Conservation (phyloP, 805 yeast genomes). For the Soucietia sequanensis region DNA sequence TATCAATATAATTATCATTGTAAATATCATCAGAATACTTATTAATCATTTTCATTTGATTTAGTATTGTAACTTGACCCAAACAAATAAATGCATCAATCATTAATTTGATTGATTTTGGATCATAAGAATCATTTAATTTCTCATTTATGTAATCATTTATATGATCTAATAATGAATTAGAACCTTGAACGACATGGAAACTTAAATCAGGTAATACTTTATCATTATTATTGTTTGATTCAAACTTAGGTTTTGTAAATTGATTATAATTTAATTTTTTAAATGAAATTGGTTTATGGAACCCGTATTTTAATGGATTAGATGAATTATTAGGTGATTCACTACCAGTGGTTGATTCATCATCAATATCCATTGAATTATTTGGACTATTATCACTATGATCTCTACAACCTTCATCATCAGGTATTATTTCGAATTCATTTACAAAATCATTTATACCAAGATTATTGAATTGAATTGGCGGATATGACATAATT, state of each 20-base stretch:
- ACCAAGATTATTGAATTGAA: constrained; percentile 19
- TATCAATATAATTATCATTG: constrained; percentile 3
- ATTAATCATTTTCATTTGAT: constrained; percentile 7
- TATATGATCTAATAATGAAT: constrained; percentile 8
- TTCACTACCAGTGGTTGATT: not conserved
- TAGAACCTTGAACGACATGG: constrained; percentile 7
- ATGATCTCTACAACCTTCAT: too few relatives aligned
- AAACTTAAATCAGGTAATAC: constrained; percentile 4
- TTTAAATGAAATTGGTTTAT: constrained; percentile 5
- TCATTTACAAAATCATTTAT: constrained; percentile 18
- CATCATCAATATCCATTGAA: constrained; percentile 7
- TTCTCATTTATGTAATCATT: constrained; percentile 3
- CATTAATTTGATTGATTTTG: constrained; percentile 5
- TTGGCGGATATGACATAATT: constrained; percentile 14
- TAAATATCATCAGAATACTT: not conserved
- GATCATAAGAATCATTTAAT: not conserved
- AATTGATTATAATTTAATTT: constrained; percentile 3
- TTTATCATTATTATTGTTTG: not conserved
- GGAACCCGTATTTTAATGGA: constrained; percentile 2
- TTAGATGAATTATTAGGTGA: not conserved
- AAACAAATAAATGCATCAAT: constrained; percentile 13
- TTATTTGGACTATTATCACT: too few relatives aligned
- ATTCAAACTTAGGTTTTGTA: not conserved
- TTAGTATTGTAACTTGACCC: constrained; percentile 14
- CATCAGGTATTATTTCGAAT: constrained; percentile 12